Base-by-base conservation (phyloP, 2,329 filamentous ascomycete genomes). In the Iodosphaeria phyllophila region DNA sequence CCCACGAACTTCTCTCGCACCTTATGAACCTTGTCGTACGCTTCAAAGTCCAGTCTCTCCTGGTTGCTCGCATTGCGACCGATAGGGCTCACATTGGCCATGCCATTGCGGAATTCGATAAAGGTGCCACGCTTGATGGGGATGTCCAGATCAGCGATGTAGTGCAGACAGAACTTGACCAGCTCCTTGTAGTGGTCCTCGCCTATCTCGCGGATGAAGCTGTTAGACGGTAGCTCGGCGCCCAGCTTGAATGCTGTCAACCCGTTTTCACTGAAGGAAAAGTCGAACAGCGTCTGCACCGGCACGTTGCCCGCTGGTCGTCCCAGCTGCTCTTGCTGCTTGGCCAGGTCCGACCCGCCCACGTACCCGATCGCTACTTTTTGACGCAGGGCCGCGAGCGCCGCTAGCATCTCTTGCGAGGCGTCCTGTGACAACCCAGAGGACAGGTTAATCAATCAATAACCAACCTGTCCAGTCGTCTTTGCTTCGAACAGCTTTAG, bases 291-390 rank as follows among this genome's bases (percentile, higher is more conserved):
- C 32, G 69, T 60, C 26, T 73, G 83, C 32, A 95, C 86, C 38
- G 74, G 63, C 15, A 54, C 50, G 29, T 64, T 56, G 14, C 65
- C 48, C 4, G 68, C 64, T n/a, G n/a, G n/a, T n/a, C n/a, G n/a
- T 47, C 83, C 83, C 32, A 95, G 68, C 58, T 95, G 86, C 54
- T 95, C 89, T 54, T 95, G 82, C 56, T 95, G 89, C 61, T 98
- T 95, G 48, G 52, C 57, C 33, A 92, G 68, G 61, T 95, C 77
- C 41, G 78, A 89, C 47, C 89, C 89, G 43, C 89, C 89, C 32
- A 95, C 84, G 56, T 71, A 92, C 39, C 83, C 84, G 43, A 92
- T 82, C 41, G 82, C 78, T 44, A 78, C 75, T 51, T 89, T 83
- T 48, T 89, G 66, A 37, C 89, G 80, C 39, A 95, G 73, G 25